phyloP scores from a whole-genome alignment of 352 stramenopile species.

The Blastocystis sp. region DNA sequence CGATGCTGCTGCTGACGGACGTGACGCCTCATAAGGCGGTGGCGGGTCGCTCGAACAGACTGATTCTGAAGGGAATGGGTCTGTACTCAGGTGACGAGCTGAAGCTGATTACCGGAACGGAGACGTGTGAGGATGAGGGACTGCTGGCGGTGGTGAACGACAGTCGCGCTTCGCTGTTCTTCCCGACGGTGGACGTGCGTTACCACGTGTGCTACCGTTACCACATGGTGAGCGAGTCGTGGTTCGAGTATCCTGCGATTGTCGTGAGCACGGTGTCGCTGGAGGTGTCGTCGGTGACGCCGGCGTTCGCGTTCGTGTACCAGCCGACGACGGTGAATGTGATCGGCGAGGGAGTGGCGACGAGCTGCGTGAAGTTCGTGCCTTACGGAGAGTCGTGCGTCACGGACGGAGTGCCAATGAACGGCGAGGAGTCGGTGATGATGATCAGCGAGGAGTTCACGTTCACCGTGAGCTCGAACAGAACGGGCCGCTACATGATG shows the following conservation, averaged over 20 bases:
- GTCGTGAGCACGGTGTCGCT: neutral
- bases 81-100: constrained; percentile 2
- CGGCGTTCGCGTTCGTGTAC: neutral
- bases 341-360: neutral
- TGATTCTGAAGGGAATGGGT: neutral
- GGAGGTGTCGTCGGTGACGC: neutral
- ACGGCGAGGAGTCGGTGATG: neutral
- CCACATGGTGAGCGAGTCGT: constrained; percentile 13
- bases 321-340: neutral
- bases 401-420: neutral
- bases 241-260: neutral
- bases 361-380: constrained; percentile 48
- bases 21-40: constrained; percentile 11
- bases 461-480: neutral
- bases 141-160: constrained; percentile 17
- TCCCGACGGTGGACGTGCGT: neutral
- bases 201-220: constrained; percentile 44
- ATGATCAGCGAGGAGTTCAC: neutral
- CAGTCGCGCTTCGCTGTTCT: neutral
- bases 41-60: neutral
- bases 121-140: neutral
- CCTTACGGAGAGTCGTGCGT: neutral
- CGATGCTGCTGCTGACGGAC: neutral
- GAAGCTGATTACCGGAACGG: neutral
- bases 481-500: neutral